Base-by-base conservation (phyloP, 306 rosid genomes). In the Citrullus mucosospermus region DNA sequence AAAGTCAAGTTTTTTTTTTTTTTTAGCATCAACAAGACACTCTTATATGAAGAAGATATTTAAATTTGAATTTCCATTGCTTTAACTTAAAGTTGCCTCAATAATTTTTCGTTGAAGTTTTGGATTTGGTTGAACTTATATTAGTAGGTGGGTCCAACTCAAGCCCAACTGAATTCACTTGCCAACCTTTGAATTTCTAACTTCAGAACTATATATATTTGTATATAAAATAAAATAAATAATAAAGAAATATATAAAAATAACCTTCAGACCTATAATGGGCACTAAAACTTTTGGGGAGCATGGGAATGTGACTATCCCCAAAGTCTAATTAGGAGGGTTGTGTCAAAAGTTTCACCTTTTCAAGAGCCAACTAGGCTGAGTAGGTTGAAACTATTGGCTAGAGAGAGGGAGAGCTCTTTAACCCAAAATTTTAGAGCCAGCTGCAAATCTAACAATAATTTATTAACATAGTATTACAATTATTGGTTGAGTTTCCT, bases 111-210 rank as follows among this genome's bases (percentile, higher is more conserved):
- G 50, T 46, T 48, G 77, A 50, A 30, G 77, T 8, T 28, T 46
- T 25, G 57, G 20, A 39, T 70, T 70, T 70, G 76, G 76, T 70
- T 46, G 76, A 70, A 70, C n/a, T 70, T 70, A 70, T 22, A 38
- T 46, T 22, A 25, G 55, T 70, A 70, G 76, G 76, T 70, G 39
- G 76, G 76, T 25, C 76, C 76, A 70, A 69, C 53, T 67, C 54
- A 67, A 67, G 51, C 14, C 28, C 32, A 67, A 69, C 34, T 68
- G 11, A 22, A 12, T 11, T 43, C 38, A 44, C 57, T 70, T 43
- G 54, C 36, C 76, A 70, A 46, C 75, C 13, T 13, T 20, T n/a
- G 12, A 39, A 25, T 69, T 5, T 44, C 4, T 38, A 67, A 67
- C 55, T 41, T 44, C 14, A 69, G 10, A 69, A 2, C 75, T 69